phyloP scores from a whole-genome alignment of 2,329 filamentous ascomycete species.

The Xylaria sp. region DNA sequence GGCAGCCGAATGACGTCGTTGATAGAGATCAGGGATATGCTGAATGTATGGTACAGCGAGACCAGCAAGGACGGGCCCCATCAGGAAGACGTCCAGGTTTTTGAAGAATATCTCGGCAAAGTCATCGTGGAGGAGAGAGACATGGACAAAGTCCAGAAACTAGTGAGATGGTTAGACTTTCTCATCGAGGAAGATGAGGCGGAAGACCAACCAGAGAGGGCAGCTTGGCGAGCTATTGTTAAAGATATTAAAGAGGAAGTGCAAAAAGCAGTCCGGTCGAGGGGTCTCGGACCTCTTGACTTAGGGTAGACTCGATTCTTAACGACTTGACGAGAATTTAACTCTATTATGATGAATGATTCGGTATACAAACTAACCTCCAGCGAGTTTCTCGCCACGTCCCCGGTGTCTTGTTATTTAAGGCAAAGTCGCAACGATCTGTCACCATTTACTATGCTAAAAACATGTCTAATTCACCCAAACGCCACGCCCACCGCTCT shows the following conservation, averaged over 20 bases:
- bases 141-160: conserved; percentile 72
- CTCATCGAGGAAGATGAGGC: conserved; percentile 56
- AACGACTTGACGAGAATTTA: conserved; percentile 4
- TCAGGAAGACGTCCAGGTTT: conserved; percentile 74
- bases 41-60: conserved; percentile 76
- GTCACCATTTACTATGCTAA: background rate
- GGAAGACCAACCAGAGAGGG: conserved; percentile 43
- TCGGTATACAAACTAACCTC: background rate
- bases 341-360: conserved; percentile 8
- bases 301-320: conserved; percentile 44
- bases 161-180: conserved; percentile 71
- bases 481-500: background rate
- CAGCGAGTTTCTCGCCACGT: background rate
- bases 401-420: background rate
- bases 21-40: conserved; percentile 72
- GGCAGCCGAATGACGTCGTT: conserved; percentile 49
- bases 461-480: no score
- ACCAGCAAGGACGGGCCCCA: conserved; percentile 80
- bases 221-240: conserved; percentile 55
- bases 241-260: conserved; percentile 54
- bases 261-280: conserved; percentile 59
- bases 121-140: conserved; percentile 80
- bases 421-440: background rate
- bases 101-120: conserved; percentile 72
- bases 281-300: conserved; percentile 62